Conservation (phyloP, 2,329 filamentous ascomycete genomes). For the Cephalotrichum gorgonifer region DNA sequence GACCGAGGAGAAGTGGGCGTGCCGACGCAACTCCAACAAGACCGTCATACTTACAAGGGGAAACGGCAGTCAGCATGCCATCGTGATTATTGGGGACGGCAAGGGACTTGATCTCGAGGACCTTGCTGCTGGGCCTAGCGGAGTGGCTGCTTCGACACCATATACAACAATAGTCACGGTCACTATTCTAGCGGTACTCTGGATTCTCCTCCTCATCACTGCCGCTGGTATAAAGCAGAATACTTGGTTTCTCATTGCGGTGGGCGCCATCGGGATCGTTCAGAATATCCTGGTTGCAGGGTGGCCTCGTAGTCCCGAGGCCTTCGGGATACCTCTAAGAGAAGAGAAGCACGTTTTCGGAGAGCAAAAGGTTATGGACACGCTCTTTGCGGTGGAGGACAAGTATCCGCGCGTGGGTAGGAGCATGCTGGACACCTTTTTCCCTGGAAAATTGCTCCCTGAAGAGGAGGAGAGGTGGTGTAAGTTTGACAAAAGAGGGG, state of each 20-base stretch:
- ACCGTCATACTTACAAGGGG: not conserved
- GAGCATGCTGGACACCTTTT: too few relatives aligned
- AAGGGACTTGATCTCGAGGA: not conserved
- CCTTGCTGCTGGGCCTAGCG: not conserved
- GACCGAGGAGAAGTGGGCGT: not conserved
- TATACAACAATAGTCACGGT: not conserved
- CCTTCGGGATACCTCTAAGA: not conserved
- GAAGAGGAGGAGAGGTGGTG: too few relatives aligned
- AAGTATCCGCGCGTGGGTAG: too few relatives aligned
- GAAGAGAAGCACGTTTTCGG: too few relatives aligned
- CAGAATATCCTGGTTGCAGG: conserved; percentile 27
- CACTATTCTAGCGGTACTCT: conserved; percentile 19
- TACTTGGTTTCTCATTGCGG: conserved; percentile 28
- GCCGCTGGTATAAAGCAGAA: conserved; percentile 22
- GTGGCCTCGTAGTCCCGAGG: conserved; percentile 9
- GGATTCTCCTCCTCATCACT: conserved; percentile 28
- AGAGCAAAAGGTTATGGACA: too few relatives aligned
- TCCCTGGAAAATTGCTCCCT: too few relatives aligned
- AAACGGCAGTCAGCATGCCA: not conserved
- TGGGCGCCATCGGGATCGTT: conserved; percentile 27
- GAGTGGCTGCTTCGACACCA: too few relatives aligned
- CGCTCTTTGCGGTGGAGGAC: too few relatives aligned
- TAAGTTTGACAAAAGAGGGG: too few relatives aligned
- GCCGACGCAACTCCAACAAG: not conserved
- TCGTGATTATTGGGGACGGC: not conserved